Conservation (phyloP, 305 asterid species). For the Fraxinus angustifolia region DNA sequence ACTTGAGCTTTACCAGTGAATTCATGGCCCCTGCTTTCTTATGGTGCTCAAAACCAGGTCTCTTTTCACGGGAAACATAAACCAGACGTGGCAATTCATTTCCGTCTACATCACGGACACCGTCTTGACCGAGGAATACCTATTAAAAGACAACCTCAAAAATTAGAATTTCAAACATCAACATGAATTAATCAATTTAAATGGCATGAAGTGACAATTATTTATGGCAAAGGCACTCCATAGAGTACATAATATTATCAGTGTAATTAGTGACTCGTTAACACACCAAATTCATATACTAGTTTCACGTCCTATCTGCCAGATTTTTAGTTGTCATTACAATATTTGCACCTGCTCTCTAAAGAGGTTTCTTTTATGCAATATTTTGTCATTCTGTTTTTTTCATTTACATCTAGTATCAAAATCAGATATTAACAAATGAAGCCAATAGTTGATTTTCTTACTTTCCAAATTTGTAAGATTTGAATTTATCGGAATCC, state of each 20-base stretch:
- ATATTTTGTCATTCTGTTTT: neutral
- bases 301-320: neutral
- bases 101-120: conserved; percentile 56
- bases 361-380: neutral
- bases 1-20: conserved; percentile 53
- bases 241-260: neutral
- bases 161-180: conserved; percentile 1
- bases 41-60: conserved; percentile 85
- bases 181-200: neutral
- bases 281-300: neutral
- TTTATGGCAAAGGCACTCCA: neutral
- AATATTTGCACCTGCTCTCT: neutral
- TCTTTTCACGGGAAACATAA: conserved; percentile 84
- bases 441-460: neutral
- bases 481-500: neutral
- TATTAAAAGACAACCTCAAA: conserved; percentile 22
- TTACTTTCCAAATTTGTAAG: neutral
- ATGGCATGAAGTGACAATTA: neutral
- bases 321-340: neutral
- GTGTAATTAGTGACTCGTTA: neutral
- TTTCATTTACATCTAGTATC: neutral
- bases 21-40: conserved; percentile 95
- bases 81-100: conserved; percentile 59
- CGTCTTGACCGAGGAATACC: conserved; percentile 78
- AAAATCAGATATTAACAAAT: neutral